Evolutionary conservation across 495 filamentous ascomycete species (phyloP), one percentile per base, ranked within the genome.

Genomic region (Penicillium paxilli): DNA sequence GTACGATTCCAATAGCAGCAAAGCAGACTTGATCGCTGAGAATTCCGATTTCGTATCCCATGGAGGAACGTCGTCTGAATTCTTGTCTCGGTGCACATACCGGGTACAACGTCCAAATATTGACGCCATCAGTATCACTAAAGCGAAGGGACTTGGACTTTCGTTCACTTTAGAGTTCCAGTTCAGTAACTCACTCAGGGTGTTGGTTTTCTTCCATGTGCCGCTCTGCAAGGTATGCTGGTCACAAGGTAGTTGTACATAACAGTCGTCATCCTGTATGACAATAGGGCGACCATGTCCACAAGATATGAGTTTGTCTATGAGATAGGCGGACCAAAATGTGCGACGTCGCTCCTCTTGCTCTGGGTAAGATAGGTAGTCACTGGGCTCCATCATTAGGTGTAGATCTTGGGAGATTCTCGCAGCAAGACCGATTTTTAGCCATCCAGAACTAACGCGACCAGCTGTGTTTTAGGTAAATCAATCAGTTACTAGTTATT

Each of bases 11-110:
- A 70, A 20, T 3, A 65, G 50, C 8, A 70, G 38, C n/a, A 71
- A 47, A 10, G 52, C 57, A 1, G 63, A 69, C 9, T 60, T 59
- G 23, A 71, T 67, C 0, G 50, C 53, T 1, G 65, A 57, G 44
- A 63, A 70, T 25, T 65, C 57, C 0, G 65, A 72, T 28, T 63
- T 58, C 2, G 65, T 51, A 41, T 72, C 58, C 69, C 69, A 72
- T 2, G 69, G 67, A 22, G 69, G 65, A 26, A 65, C 49, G 20
- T 61, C 49, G 20, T 57, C 55, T 10, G 47, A 32, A 16, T 46
- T 49, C 2, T 32, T 37, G 9, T 63, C 55, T 16, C 57, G 59
- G 20, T 66, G 57, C 1, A 64, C 56, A 33, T 68, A 67, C 52
- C 63, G 44, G 6, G 67, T 66, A 28, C 69, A 66, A 1, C 61